Conservation (phyloP, 129 eudicot species). For the Silybum marianum region DNA sequence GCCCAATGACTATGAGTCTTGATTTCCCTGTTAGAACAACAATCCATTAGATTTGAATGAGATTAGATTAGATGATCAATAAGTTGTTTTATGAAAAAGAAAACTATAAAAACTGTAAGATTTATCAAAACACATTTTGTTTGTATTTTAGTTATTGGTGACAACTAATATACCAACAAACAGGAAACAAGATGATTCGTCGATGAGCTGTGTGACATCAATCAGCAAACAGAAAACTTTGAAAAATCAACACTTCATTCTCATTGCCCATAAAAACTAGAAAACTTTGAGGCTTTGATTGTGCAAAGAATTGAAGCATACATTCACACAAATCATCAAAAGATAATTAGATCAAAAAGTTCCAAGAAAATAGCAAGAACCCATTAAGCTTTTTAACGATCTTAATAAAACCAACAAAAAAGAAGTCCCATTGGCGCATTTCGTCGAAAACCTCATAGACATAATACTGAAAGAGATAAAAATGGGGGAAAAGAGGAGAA, state of each 20-base stretch:
- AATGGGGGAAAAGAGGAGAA: background rate
- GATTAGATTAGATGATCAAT: slow-evolving; percentile 16
- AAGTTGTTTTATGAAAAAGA: background rate
- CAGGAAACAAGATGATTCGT: slow-evolving; percentile 27
- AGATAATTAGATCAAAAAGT: background rate
- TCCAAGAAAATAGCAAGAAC: background rate
- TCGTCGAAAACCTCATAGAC: slow-evolving; percentile 22
- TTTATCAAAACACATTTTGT: background rate
- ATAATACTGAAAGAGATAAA: background rate
- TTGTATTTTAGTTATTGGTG: slow-evolving; percentile 11
- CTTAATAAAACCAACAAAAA: background rate
- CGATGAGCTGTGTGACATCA: slow-evolving; percentile 24
- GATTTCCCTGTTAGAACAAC: slow-evolving; percentile 34
- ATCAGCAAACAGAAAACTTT: slow-evolving; percentile 15
- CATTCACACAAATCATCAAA: slow-evolving; percentile 10
- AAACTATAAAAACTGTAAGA: background rate
- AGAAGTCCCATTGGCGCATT: slow-evolving; percentile 14
- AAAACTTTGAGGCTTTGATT: slow-evolving; percentile 1
- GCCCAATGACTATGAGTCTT: slow-evolving; percentile 24
- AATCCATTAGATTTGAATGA: slow-evolving; percentile 10
- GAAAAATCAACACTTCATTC: background rate
- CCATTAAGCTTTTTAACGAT: background rate
- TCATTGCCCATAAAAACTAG: slow-evolving; percentile 2
- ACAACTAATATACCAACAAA: slow-evolving; percentile 27
- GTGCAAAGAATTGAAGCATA: background rate